A percentile compares a stretch with the other conserved stretches of the same genome.
phyloP scores from a whole-genome alignment of 1,284 basidiomycete genomes.

The Pisolithus thermaeus region DNA sequence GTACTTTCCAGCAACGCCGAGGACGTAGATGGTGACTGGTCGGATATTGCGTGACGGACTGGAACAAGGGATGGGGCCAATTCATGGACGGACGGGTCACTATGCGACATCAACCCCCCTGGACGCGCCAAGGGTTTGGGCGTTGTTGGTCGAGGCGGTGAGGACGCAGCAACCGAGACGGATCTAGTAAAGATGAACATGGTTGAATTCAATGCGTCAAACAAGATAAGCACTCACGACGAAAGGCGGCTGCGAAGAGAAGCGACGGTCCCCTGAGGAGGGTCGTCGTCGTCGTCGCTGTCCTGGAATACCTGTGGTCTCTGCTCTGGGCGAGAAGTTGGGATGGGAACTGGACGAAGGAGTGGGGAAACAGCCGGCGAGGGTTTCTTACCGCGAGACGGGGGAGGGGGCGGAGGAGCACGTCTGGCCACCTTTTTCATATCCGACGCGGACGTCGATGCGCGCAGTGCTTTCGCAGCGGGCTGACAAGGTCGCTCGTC shows the following conservation, averaged over 20 bases:
- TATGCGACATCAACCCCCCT: slow-evolving; percentile 15
- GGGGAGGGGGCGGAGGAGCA: slow-evolving; percentile 57
- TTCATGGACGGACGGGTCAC: slow-evolving; percentile 13
- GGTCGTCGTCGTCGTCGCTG: slow-evolving; percentile 10
- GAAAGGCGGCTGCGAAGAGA: slow-evolving; percentile 44
- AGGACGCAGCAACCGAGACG: slow-evolving; percentile 3
- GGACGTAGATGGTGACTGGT: slow-evolving; percentile 5
- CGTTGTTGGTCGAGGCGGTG: slow-evolving; percentile 15
- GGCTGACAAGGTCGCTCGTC: slow-evolving; percentile 17
- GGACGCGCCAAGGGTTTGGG: slow-evolving; percentile 13
- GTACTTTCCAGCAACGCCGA: slow-evolving; percentile 3
- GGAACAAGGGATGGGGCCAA: slow-evolving; percentile 11
- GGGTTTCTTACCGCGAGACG: slow-evolving; percentile 37
- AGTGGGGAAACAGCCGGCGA: slow-evolving; percentile 38
- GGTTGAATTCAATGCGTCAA: not conserved
- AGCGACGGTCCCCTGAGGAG: slow-evolving; percentile 30
- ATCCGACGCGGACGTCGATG: slow-evolving; percentile 33
- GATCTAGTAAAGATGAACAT: slow-evolving; percentile 7
- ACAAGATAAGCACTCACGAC: slow-evolving; percentile 36
- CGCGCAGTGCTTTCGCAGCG: slow-evolving; percentile 30
- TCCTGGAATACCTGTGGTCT: slow-evolving; percentile 21
- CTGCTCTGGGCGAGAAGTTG: slow-evolving; percentile 23
- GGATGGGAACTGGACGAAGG: slow-evolving; percentile 38
- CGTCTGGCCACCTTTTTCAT: slow-evolving; percentile 37
- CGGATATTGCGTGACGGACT: slow-evolving; percentile 12